These are phyloP conservation scores for Cornus florida DNA, from an alignment of 148 eudicot genomes.

Conservation along the genomic window DNA sequence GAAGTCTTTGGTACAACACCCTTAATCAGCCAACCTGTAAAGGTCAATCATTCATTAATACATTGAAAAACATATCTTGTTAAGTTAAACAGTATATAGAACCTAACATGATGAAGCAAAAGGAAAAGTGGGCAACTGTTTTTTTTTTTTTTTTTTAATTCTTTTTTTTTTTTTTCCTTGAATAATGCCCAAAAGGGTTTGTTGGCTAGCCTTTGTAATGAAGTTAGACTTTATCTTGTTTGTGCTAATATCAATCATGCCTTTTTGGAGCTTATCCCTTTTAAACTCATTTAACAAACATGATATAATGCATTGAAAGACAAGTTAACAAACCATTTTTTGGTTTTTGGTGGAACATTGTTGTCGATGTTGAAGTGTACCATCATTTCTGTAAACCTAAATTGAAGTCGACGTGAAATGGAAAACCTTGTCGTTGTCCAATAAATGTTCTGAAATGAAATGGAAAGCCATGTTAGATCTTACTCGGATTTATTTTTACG, in stretches of 20 bases:
- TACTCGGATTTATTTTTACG: too few species aligned
- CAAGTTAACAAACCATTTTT: neutral
- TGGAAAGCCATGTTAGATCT: too few species aligned
- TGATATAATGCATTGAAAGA: constrained; percentile 8
- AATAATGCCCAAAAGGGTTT: constrained; percentile 33
- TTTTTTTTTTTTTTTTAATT: too few species aligned
- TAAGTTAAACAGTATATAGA: constrained; percentile 8
- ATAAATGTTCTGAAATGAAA: too few species aligned
- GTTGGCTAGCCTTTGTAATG: constrained; percentile 53
- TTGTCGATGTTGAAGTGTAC: neutral
- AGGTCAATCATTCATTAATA: constrained; percentile 11
- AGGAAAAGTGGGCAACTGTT: constrained; percentile 12
- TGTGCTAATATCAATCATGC: constrained; percentile 16
- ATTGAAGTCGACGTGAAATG: neutral
- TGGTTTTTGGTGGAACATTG: neutral
- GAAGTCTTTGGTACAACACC: neutral
- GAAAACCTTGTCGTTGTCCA: neutral
- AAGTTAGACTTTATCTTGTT: constrained; percentile 28
- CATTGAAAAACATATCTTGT: neutral
- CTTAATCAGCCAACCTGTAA: constrained; percentile 30
- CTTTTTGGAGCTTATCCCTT: constrained; percentile 16
- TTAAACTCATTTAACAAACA: constrained; percentile 15
- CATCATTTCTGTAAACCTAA: neutral
- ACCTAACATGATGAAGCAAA: constrained; percentile 25
- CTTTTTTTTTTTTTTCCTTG: too few species aligned